Percentiles rank a stretch among this genome's conserved stretches.
Conservation (phyloP, 2,329 filamentous ascomycete genomes). For the Calonectria multiphialidica region DNA sequence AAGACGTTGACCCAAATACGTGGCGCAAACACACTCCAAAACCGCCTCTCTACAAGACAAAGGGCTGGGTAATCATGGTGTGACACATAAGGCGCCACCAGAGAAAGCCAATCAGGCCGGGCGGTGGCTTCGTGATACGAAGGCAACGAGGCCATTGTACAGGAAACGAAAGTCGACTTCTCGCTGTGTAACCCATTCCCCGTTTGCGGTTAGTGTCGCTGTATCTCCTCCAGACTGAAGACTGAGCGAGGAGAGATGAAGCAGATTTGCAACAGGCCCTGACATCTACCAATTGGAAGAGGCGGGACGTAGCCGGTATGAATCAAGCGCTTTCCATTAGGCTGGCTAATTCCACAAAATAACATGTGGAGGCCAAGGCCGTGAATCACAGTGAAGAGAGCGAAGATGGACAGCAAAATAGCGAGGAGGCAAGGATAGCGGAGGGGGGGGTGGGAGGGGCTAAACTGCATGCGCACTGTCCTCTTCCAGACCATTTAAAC, state of each 20-base stretch:
- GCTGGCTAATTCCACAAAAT: not conserved
- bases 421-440: not conserved
- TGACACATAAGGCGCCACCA: slow-evolving; percentile 60
- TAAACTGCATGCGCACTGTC: slow-evolving; percentile 17
- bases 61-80: slow-evolving; percentile 57
- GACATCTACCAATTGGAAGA: not conserved
- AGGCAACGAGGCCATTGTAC: slow-evolving; percentile 54
- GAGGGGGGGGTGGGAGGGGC: slow-evolving; percentile 7
- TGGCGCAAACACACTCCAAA: slow-evolving; percentile 63
- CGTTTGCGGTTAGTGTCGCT: not conserved
- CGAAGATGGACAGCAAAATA: not conserved
- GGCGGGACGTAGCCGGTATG: not conserved
- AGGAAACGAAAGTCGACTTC: not conserved
- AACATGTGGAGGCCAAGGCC: not conserved
- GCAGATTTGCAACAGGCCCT: not conserved
- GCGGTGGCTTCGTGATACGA: slow-evolving; percentile 66
- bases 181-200: not conserved
- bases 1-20: slow-evolving; percentile 66
- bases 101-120: slow-evolving; percentile 60
- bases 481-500: slow-evolving; percentile 17
- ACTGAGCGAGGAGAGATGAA: not conserved
- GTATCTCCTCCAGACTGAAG: not conserved
- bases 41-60: slow-evolving; percentile 62
- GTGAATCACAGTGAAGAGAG: not conserved
- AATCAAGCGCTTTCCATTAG: not conserved